Base-by-base conservation (phyloP, 805 yeast species). In the Cyberlindnera xylosilytica region DNA sequence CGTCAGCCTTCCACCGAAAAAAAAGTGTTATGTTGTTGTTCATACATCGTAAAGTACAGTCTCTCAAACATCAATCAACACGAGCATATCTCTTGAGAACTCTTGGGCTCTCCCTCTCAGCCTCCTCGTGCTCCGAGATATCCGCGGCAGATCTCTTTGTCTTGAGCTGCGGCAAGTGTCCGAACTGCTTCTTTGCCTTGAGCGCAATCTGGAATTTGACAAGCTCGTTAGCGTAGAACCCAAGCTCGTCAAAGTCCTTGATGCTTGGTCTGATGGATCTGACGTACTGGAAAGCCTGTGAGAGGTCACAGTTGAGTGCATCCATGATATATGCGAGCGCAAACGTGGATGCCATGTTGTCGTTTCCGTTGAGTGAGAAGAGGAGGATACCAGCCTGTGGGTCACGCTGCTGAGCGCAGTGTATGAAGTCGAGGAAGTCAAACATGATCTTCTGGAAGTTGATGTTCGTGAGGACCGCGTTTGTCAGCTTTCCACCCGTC, bases 321-420 rank as follows among this genome's bases (percentile, higher is more conserved):
- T 58, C 58, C 28, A 51, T 50, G 24, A 58, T 47, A 26, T 44
- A 53, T 4, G 59, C 44, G 26, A 57, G 27, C 0, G 53, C 54
- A 35, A 58, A 57, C 7, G 55, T 45, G 3, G 52, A 34, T 2
- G 57, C 20, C 35, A 57, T 20, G 39, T 58, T 58, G 29, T 58
- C 62, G 37, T 58, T 58, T 28, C 62, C 62, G 38, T 58, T 58
- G 20, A 58, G 31, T 1, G 61, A 57, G 30, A 58, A 58, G 20
- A 58, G 19, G 15, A 58, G 27, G 11, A 58, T 46, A 11, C 61
- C 61, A 13, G 54, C 54, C 4, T 51, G 44, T 31, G 60, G 57
- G 31, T 56, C 59, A 20, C 46, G 49, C 22, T 38, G 35, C 34
- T 54, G 53, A 3, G 55, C 56, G 19, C 36, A 34, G 20, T 49